Conservation (phyloP, 2,329 filamentous ascomycete species). For the Clarireedia hainanense region DNA sequence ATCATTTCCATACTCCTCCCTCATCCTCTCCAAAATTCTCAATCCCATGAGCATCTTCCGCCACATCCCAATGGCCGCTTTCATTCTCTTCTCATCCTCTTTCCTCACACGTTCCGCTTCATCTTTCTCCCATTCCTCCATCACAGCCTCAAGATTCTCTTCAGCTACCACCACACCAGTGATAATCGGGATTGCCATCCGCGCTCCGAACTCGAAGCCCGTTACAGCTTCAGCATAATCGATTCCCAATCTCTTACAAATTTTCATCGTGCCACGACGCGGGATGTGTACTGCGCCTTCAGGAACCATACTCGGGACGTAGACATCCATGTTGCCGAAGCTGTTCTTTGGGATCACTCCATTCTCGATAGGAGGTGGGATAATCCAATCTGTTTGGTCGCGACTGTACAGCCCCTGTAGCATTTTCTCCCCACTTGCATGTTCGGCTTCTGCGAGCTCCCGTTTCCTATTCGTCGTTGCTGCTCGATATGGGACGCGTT, state of each 20-base stretch:
- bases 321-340: conserved; percentile 95
- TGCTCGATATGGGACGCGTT: conserved; percentile 81
- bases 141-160: conserved; percentile 66
- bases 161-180: conserved; percentile 82
- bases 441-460: conserved; percentile 80
- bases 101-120: conserved; percentile 68
- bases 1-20: conserved; percentile 63
- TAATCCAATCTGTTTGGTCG: conserved; percentile 92
- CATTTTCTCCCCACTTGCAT: conserved; percentile 68
- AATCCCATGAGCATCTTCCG: conserved; percentile 80
- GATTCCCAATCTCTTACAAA: conserved; percentile 77
- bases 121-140: conserved; percentile 72
- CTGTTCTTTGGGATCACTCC: conserved; percentile 88
- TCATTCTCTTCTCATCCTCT: conserved; percentile 76
- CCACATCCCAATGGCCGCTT: conserved; percentile 69
- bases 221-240: conserved; percentile 93
- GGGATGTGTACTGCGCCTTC: conserved; percentile 77
- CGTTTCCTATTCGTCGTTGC: conserved; percentile 81
- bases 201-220: conserved; percentile 91
- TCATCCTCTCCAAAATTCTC: conserved; percentile 70
- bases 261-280: conserved; percentile 63
- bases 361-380: conserved; percentile 75
- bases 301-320: conserved; percentile 89
- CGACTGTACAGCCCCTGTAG: conserved; percentile 78
- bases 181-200: conserved; percentile 88